Evolutionary conservation across 441 rosid species (phyloP), one percentile per base, ranked within the genome.

Genomic region (Populus hybrid): DNA sequence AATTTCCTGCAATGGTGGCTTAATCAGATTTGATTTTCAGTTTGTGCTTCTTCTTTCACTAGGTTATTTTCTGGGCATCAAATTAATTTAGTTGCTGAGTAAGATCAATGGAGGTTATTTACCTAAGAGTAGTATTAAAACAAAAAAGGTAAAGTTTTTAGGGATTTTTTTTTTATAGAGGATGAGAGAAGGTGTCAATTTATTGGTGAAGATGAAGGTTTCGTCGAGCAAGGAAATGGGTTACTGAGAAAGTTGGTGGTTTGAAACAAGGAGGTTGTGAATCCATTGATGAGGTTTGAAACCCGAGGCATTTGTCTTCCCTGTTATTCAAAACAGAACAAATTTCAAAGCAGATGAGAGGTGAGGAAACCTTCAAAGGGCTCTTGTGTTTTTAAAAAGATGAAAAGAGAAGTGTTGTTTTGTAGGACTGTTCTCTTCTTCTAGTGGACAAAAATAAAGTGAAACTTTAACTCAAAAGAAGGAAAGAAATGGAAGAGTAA

Each of bases 11-110:
- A 95, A 94, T 75, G 99, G 99, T 21, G 99, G 99, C 72, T 94
- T 81, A 91, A 96, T 89, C 99, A 96, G 84, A 96, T 96, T 97
- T 97, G 99, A 84, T 91, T 97, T 65, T 94, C 97, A 84, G 98
- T 94, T 72, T 59, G 97, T 85, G 75, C 79, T 86, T 78, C 81
- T 74, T 80, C 76, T 74, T 42, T 72, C 76, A 11, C 66, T 73
- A 59, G 67, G 42, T 75, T 73, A 42, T 0, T 35, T 35, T 35
- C 2, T 45, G 56, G 64, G 9, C 3, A 20, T 31, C 68, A 6
- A 21, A 6, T 45, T 40, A 20, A 42, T 74, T 23, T 42, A 68
- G 28, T 45, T 50, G 50, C 21, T 9, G 18, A 71, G 75, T 71
- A 77, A 71, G 75, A 69, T 77, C 42, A 71, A 21, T 63, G 75